phyloP scores from a whole-genome alignment of 495 filamentous ascomycete genomes.

The Penicillium fimorum region DNA sequence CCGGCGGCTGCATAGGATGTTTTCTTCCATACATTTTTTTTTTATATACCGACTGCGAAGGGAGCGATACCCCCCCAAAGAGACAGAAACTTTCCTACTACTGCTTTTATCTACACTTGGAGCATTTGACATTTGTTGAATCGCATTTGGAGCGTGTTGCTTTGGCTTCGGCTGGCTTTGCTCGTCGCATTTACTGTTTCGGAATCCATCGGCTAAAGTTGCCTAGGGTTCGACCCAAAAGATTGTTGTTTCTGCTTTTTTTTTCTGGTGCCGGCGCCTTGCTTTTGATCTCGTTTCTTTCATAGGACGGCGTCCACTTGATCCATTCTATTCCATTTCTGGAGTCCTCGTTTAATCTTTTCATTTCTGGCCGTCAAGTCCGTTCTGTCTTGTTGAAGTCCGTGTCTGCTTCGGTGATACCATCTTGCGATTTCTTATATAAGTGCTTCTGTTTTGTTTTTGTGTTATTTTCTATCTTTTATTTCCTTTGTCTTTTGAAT shows the following conservation, averaged over 20 bases:
- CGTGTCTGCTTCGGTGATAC: constrained; percentile 44
- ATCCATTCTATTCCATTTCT: constrained; percentile 19
- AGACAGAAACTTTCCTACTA: constrained; percentile 10
- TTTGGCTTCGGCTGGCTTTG: constrained; percentile 30
- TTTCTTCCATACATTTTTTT: not conserved
- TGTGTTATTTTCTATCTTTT: not conserved
- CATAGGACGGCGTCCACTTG: constrained; percentile 33
- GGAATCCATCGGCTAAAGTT: constrained; percentile 14
- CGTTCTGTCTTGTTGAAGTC: constrained; percentile 24
- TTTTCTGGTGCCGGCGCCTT: constrained; percentile 26
- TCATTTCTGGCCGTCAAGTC: constrained; percentile 19
- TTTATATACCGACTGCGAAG: not conserved
- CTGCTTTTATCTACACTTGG: constrained; percentile 10
- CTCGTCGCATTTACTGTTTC: constrained; percentile 20
- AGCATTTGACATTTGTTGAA: constrained; percentile 28
- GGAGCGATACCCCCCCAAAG: constrained; percentile 8
- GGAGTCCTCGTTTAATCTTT: constrained; percentile 25
- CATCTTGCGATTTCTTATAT: constrained; percentile 38
- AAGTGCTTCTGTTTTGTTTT: constrained; percentile 1
- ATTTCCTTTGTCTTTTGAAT: constrained; percentile 9
- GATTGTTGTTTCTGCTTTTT: constrained; percentile 9
- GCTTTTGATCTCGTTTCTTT: constrained; percentile 21
- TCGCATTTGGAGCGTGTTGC: constrained; percentile 33
- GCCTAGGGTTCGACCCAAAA: constrained; percentile 25
- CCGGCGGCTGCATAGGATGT: constrained; percentile 28